These are phyloP conservation scores for Gaeumannomyces sp. DNA, from an alignment of 2,329 filamentous ascomycete genomes.

Conservation along the genomic window DNA sequence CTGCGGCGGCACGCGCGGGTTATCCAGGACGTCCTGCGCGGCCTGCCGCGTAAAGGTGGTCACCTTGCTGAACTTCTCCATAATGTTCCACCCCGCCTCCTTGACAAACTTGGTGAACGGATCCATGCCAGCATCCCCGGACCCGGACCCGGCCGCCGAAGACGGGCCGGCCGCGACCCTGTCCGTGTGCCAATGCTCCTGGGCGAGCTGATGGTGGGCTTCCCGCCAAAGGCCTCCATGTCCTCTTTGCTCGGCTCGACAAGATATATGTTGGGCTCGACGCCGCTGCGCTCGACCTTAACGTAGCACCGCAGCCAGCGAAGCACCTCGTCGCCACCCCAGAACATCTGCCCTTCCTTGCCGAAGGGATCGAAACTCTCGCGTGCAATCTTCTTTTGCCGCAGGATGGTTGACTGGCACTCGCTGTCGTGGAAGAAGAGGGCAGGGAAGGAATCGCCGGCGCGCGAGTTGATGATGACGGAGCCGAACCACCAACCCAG, in stretches of 20 bases:
- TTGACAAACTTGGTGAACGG: slow-evolving; percentile 90
- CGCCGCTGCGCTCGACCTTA: slow-evolving; percentile 72
- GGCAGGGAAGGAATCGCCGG: slow-evolving; percentile 89
- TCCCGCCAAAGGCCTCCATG: slow-evolving; percentile 68
- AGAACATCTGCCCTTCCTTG: slow-evolving; percentile 77
- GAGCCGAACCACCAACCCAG: slow-evolving; percentile 98
- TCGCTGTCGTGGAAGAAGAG: slow-evolving; percentile 97
- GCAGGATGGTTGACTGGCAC: slow-evolving; percentile 89
- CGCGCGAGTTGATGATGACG: slow-evolving; percentile 82
- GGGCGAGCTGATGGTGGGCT: slow-evolving; percentile 33
- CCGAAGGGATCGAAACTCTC: slow-evolving; percentile 90
- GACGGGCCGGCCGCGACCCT: slow-evolving; percentile 22
- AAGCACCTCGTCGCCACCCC: slow-evolving; percentile 94
- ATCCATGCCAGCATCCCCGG: slow-evolving; percentile 72
- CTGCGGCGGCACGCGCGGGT: slow-evolving; percentile 84
- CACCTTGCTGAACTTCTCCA: slow-evolving; percentile 95
- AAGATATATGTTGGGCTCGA: slow-evolving; percentile 86
- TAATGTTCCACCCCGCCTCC: slow-evolving; percentile 89
- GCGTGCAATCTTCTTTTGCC: slow-evolving; percentile 78
- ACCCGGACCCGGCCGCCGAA: slow-evolving; percentile 18
- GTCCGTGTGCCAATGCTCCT: slow-evolving; percentile 37
- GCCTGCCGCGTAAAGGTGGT: slow-evolving; percentile 92
- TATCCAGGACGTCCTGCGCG: slow-evolving; percentile 86
- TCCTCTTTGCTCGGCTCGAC: slow-evolving; percentile 79
- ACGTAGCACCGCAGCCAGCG: slow-evolving; percentile 86